Percentiles rank a stretch among this genome's conserved stretches.
Conservation (phyloP, 129 eudicot species). For the Ambrosia artemisiifolia region DNA sequence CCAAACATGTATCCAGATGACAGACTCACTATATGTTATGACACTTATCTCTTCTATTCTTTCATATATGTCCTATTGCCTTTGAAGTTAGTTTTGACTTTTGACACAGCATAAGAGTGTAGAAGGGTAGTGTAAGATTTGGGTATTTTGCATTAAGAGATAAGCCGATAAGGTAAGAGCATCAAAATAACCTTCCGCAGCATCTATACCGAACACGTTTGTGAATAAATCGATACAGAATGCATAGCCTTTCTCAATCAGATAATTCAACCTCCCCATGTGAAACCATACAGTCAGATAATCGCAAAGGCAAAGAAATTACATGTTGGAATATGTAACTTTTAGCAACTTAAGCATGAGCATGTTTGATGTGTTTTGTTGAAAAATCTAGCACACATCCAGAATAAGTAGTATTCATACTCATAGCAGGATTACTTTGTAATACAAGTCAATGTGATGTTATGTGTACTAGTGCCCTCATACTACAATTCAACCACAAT, state of each 20-base stretch:
- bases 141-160: conserved; percentile 56
- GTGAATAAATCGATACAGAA: conserved; percentile 69
- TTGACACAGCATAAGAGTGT: conserved; percentile 72
- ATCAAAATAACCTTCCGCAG: conserved; percentile 86
- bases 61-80: conserved; percentile 59
- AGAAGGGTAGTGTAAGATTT: conserved; percentile 90
- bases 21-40: conserved; percentile 64
- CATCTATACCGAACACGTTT: conserved; percentile 79
- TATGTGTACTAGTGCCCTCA: too few relatives aligned
- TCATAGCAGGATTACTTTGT: neutral
- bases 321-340: neutral
- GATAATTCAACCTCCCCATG: conserved; percentile 59
- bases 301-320: conserved; percentile 42
- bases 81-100: conserved; percentile 59
- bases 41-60: conserved; percentile 56
- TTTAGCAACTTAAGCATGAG: neutral
- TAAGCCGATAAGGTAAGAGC: conserved; percentile 33
- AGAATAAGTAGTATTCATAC: neutral
- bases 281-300: conserved; percentile 86
- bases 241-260: conserved; percentile 66
- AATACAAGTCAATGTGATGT: too few relatives aligned
- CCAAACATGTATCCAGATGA: too few relatives aligned
- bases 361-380: neutral
- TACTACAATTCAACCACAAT: too few relatives aligned
- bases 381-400: neutral